phyloP scores from a whole-genome alignment of 148 eudicot genomes.

The Arbutus unedo region DNA sequence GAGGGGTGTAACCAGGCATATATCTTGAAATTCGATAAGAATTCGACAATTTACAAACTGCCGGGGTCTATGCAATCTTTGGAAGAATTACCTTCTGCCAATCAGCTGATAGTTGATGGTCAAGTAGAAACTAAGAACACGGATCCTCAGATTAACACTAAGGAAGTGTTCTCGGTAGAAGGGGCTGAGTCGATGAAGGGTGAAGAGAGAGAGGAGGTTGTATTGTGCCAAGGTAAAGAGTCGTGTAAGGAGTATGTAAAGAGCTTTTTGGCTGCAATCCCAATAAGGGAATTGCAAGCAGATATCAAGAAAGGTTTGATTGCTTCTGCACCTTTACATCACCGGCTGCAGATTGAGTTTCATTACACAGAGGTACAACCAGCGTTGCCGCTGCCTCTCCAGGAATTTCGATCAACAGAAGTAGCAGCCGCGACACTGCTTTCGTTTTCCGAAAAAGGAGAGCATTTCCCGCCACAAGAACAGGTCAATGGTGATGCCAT shows the following conservation, averaged over 20 bases:
- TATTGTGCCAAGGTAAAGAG: constrained; percentile 74
- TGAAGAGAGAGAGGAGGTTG: constrained; percentile 26
- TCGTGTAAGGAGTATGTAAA: constrained; percentile 88
- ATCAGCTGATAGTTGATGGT: constrained; percentile 26
- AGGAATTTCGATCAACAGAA: constrained; percentile 19
- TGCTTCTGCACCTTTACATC: constrained; percentile 63
- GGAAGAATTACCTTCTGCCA: constrained; percentile 31
- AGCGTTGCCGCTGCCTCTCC: not conserved
- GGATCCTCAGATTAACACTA: constrained; percentile 10
- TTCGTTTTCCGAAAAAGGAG: not conserved
- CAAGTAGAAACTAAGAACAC: constrained; percentile 9
- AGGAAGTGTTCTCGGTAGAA: not conserved
- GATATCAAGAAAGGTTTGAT: constrained; percentile 85
- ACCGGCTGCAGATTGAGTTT: constrained; percentile 80
- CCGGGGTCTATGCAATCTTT: constrained; percentile 27
- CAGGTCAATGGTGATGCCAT: not conserved
- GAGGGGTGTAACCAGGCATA: constrained; percentile 81
- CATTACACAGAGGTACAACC: constrained; percentile 52
- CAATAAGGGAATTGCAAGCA: constrained; percentile 70
- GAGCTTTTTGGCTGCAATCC: constrained; percentile 86
- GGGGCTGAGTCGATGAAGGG: constrained; percentile 9
- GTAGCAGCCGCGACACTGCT: constrained; percentile 5
- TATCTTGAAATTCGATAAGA: constrained; percentile 54
- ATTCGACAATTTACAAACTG: constrained; percentile 49
- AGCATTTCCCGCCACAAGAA: not conserved